phyloP scores from a whole-genome alignment of 2,329 filamentous ascomycete species.

The Dothiorella sarmentorum region DNA sequence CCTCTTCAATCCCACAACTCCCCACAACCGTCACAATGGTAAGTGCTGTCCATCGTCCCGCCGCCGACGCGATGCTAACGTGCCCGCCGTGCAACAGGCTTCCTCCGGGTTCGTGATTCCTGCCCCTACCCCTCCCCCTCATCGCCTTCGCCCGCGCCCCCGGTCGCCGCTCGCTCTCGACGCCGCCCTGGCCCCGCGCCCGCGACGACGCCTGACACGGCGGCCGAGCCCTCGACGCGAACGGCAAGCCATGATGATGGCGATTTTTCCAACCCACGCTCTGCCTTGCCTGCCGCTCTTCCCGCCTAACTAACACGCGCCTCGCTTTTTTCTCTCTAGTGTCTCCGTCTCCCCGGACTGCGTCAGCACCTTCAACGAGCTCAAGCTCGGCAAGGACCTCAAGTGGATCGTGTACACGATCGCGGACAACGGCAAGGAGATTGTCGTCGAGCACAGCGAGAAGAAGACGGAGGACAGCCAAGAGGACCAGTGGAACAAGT shows the following conservation, averaged over 20 bases:
- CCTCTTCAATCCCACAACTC: background rate
- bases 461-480: constrained; percentile 26
- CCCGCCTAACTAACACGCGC: background rate
- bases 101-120: constrained; percentile 42
- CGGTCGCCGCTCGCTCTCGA: constrained; percentile 19
- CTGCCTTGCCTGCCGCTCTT: background rate
- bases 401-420: constrained; percentile 90
- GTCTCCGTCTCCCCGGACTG: constrained; percentile 70
- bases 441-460: constrained; percentile 73
- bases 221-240: constrained; percentile 1
- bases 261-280: too few relatives aligned
- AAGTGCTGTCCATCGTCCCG: background rate
- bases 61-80: constrained; percentile 2
- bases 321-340: constrained; percentile 45
- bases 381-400: constrained; percentile 73
- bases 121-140: constrained; percentile 20
- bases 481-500: constrained; percentile 65
- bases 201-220: constrained; percentile 6
- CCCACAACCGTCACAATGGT: constrained; percentile 18
- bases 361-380: constrained; percentile 68
- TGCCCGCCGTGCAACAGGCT: constrained; percentile 29
- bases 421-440: constrained; percentile 76
- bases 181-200: constrained; percentile 18
- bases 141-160: constrained; percentile 21
- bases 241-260: background rate